Evolutionary conservation across 371 early-diverging fungal genomes (phyloP).

Genomic region (Mucor indicus): DNA sequence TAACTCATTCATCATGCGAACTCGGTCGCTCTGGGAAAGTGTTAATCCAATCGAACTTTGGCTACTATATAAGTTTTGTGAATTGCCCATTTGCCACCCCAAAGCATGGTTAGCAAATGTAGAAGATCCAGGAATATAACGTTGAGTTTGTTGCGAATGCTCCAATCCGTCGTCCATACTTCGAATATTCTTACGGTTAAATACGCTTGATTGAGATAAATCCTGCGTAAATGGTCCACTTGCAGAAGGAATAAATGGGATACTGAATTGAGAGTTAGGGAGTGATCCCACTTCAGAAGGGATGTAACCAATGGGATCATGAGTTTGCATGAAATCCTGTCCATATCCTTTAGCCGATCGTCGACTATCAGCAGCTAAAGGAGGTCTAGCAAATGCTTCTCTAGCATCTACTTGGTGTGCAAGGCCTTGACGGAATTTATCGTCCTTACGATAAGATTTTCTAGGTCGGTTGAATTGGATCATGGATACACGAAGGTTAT

Average conservation of each 20-base stretch:
- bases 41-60: conserved; percentile 52
- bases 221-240: conserved; percentile 74
- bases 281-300: conserved; percentile 56
- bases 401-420: conserved; percentile 68
- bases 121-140: conserved; percentile 39
- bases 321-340: conserved; percentile 57
- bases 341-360: conserved; percentile 44
- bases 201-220: conserved; percentile 53
- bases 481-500: conserved; percentile 81
- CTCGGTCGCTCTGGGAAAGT: conserved; percentile 65
- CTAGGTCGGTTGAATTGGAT: conserved; percentile 84
- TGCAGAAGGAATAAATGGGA: conserved; percentile 62
- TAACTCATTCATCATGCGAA: conserved; percentile 56
- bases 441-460: conserved; percentile 58
- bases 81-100: conserved; percentile 28
- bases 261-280: conserved; percentile 57
- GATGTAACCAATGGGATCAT: conserved; percentile 58
- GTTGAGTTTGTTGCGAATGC: conserved; percentile 7
- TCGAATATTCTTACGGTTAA: conserved; percentile 37
- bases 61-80: conserved; percentile 50
- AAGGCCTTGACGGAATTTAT: conserved; percentile 62
- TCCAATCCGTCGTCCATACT: conserved; percentile 15
- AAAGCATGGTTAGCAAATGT: conserved; percentile 41
- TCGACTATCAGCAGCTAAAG: conserved; percentile 53
- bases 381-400: conserved; percentile 64